Evolutionary conservation across 257 asterid species (phyloP), one percentile per base, ranked within the genome.

Genomic region (Rehmannia glutinosa): DNA sequence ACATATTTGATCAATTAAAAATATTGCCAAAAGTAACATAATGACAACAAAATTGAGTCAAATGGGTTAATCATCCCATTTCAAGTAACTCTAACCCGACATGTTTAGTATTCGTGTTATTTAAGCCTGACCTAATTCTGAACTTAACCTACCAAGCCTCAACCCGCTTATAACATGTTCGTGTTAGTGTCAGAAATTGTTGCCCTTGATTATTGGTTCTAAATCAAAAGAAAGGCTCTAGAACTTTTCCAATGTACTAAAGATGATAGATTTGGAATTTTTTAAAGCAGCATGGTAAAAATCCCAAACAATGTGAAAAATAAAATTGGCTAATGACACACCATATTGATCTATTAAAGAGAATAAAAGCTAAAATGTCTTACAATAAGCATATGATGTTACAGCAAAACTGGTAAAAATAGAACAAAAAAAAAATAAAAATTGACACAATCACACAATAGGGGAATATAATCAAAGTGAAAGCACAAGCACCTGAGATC

Each of bases 391-490:
- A 54, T 23, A 64, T 24, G 30, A 43, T 52, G 43, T 55, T 62
- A 79, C 78, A 76, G 23, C 46, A 64, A 49, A 54, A 20, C 60
- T 24, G 30, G 42, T 52, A 41, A 54, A 61, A 79, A 78, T 73
- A 21, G 47, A 64, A 73, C 35, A 2, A 63, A 61, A 51, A 68
- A 2, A 3, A 45, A 50, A 17, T 30, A 23, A 27, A 52, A 73
- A 58, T 55, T 7, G 59, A 70, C 55, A 64, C 77, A 71, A 65
- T 67, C 81, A 75, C 81, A 41, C 77, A 55, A 58, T 61, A 52
- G 24, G 69, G 53, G 64, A 71, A 56, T 65, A 73, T 41, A 61
- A 77, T 72, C 73, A 38, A 38, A 62, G 59, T 41, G 73, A 64
- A 50, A 66, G 73, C 64, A 52, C 47, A 24, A 63, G 69, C 76